Evolutionary conservation across 768 basidiomycete genomes (phyloP).

Genomic region (Grammothele lineata): DNA sequence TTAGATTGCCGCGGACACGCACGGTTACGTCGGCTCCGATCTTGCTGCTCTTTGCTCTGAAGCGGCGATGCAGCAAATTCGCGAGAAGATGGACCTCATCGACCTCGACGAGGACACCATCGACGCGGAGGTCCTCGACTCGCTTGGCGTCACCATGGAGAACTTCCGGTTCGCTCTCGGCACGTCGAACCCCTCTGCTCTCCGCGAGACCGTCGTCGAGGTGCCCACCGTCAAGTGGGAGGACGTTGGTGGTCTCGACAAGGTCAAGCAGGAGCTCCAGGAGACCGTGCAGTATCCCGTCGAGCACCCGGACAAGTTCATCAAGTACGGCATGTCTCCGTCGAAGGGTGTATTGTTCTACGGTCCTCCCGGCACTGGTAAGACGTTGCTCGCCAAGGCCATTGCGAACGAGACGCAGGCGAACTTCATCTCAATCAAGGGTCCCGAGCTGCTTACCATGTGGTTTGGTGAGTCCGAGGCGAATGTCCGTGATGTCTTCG

Average conservation of each 20-base stretch:
- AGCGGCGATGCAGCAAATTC: constrained; percentile 99
- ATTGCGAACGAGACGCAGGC: constrained; percentile 99
- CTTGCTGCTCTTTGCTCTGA: constrained; percentile 96
- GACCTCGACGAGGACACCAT: constrained; percentile 97
- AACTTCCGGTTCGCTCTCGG: constrained; percentile 99
- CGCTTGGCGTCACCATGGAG: constrained; percentile 99
- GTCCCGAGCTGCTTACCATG: constrained; percentile 97
- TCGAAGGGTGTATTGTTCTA: constrained; percentile 99
- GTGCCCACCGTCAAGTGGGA: constrained; percentile 98
- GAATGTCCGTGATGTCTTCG: constrained; percentile 98
- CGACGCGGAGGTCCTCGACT: constrained; percentile 98
- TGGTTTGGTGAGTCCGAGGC: constrained; percentile 99
- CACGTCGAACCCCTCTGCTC: constrained; percentile 94
- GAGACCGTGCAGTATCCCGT: constrained; percentile 99
- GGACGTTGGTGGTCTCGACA: constrained; percentile 98
- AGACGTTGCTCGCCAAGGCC: constrained; percentile 96
- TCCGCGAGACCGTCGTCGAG: constrained; percentile 98
- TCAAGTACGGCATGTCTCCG: constrained; percentile 99
- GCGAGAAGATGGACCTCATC: constrained; percentile 99
- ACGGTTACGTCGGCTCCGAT: constrained; percentile 99
- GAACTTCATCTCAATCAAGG: constrained; percentile 99
- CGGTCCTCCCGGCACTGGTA: constrained; percentile 99
- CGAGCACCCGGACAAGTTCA: constrained; percentile 99
- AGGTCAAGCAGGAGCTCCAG: constrained; percentile 98
- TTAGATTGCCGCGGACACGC: constrained; percentile 97